Evolutionary conservation across 2,329 filamentous ascomycete species (phyloP), one percentile per base, ranked within the genome.

Genomic region (Balansia obtecta): DNA sequence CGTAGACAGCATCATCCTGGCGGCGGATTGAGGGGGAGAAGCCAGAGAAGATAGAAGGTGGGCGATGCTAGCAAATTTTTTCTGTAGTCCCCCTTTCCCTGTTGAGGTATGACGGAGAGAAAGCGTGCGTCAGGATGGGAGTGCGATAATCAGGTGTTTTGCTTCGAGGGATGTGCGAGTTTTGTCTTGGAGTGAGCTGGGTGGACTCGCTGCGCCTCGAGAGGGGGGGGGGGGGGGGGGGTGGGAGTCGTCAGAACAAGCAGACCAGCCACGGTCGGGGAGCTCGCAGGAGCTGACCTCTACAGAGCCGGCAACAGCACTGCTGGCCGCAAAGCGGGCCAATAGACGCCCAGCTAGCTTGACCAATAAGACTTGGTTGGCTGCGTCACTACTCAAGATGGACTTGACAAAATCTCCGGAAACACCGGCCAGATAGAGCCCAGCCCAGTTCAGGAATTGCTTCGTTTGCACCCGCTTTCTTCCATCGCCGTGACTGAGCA

Each of bases 1-100:
- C 52, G 76, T 69, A 50, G 77, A 76, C 60, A 81, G 68, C 78
- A 81, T 82, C 48, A 81, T 82, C 43, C 52, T 50, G 48, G 48
- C 47, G 46, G 44, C 15, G 16, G 22, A 3, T 45, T 4, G 45
- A 38, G 45, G 12, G 44, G 18, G 43, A 43, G 9, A 41, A 33
- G 34, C 20, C 39, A 49, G 44, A 6, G 50, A 50, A 48, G 52
- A 34, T 46, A 30, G 49, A 45, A 34, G n/a, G 34, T 15, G 16
- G n/a, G n/a, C n/a, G n/a, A n/a, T 32, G n/a, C 40, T 20, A n/a
- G 42, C 42, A 6, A 32, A n/a, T 27, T 27, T 27, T 7, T 27
- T 27, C 27, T 27, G 5, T 27, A 7, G 5, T 27, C 27, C 27
- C 27, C 27, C 27, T 27, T 27, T 27, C 7, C 13, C 20, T 13